Conservation (phyloP, 805 yeast species). For the Metschnikowia bowlesiae region DNA sequence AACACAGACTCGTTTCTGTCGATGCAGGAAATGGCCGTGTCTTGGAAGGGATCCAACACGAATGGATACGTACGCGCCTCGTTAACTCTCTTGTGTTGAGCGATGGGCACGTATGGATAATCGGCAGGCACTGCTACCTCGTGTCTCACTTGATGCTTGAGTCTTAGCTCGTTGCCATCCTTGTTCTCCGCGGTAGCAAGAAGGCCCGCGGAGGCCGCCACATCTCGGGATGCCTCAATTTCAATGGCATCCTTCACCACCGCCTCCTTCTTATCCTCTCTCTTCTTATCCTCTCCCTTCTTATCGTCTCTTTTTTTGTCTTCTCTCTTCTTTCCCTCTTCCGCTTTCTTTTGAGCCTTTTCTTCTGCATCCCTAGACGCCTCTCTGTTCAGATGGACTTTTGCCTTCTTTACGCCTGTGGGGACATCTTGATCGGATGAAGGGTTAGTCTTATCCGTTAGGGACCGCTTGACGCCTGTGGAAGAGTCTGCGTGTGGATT, state of each 20-base stretch:
- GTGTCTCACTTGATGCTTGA: slow-evolving; percentile 93
- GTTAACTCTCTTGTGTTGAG: slow-evolving; percentile 70
- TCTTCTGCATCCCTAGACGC: background rate
- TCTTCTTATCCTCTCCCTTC: slow-evolving; percentile 17
- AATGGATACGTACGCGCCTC: slow-evolving; percentile 93
- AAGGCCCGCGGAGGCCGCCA: slow-evolving; percentile 74
- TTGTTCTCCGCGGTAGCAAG: slow-evolving; percentile 30
- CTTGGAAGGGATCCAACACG: slow-evolving; percentile 94
- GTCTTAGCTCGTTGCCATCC: slow-evolving; percentile 43
- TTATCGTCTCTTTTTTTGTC: slow-evolving; percentile 15
- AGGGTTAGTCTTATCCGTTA: background rate
- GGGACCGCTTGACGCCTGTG: background rate
- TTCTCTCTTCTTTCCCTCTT: background rate
- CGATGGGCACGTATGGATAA: slow-evolving; percentile 82
- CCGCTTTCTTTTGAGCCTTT: background rate
- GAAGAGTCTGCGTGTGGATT: slow-evolving; percentile 2
- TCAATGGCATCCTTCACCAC: slow-evolving; percentile 84
- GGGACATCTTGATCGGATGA: background rate
- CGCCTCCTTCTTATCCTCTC: slow-evolving; percentile 44
- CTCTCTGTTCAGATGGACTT: background rate
- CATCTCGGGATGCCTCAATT: slow-evolving; percentile 85
- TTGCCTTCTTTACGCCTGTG: background rate
- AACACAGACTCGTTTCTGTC: slow-evolving; percentile 91
- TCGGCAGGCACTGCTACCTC: slow-evolving; percentile 96
- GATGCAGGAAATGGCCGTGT: slow-evolving; percentile 92